A percentile compares a stretch with the other conserved stretches of the same genome.
phyloP scores from a whole-genome alignment of 257 asterid species.

The Striga asiatica region DNA sequence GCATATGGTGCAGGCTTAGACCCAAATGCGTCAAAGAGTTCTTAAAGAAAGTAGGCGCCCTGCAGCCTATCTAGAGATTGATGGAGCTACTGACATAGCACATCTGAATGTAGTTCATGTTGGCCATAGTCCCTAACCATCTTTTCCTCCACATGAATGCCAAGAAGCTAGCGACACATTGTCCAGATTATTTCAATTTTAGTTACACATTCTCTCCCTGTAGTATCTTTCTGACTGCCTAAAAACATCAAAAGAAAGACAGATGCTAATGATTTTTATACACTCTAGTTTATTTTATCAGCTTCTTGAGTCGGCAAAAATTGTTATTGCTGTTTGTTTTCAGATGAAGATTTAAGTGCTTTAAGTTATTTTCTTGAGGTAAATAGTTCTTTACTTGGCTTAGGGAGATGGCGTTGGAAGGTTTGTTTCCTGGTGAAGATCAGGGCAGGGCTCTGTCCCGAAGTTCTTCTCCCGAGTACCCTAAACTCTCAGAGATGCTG shows the following conservation, averaged over 20 bases:
- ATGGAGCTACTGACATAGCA: background rate
- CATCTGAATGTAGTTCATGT: background rate
- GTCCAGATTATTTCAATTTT: background rate
- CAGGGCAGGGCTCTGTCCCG: conserved; percentile 37
- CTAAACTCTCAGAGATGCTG: conserved; percentile 74
- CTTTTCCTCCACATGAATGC: background rate
- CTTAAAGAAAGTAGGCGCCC: background rate
- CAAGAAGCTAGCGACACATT: background rate
- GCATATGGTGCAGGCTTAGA: background rate
- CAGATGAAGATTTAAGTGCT: conserved; percentile 7
- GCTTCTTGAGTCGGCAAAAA: conserved; percentile 8
- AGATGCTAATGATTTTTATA: background rate
- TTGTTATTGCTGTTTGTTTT: conserved; percentile 9
- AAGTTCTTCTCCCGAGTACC: conserved; percentile 39
- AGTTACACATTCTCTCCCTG: background rate
- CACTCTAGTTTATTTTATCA: background rate
- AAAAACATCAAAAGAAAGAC: background rate
- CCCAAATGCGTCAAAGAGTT: background rate
- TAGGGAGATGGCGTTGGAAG: conserved; percentile 97
- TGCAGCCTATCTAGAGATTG: conserved; percentile 6
- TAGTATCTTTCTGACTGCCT: background rate
- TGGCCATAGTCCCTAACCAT: background rate
- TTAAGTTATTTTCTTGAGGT: conserved; percentile 12
- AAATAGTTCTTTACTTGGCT: conserved; percentile 12
- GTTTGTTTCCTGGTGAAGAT: conserved; percentile 80